A percentile compares a stretch with the other conserved stretches of the same genome.
Conservation (phyloP, 1,139 yeast species). For the Komagataea norvegica region DNA sequence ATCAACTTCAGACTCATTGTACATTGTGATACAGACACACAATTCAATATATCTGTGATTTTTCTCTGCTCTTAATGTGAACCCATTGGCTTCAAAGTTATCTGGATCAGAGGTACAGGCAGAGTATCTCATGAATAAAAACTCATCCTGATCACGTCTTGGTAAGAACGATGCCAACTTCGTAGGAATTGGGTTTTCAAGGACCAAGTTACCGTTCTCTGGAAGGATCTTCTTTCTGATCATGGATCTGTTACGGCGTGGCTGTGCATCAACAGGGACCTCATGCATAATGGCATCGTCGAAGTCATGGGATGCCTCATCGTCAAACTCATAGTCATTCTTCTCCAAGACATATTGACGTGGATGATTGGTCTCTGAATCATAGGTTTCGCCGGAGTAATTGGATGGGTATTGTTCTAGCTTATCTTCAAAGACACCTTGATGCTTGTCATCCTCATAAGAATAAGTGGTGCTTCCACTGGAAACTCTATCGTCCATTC, state of each 20-base stretch:
- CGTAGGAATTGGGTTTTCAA: slow-evolving; percentile 91
- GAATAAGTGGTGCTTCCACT: slow-evolving; percentile 23
- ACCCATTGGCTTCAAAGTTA: slow-evolving; percentile 73
- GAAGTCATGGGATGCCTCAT: slow-evolving; percentile 23
- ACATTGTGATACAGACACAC: slow-evolving; percentile 90
- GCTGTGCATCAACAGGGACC: slow-evolving; percentile 47
- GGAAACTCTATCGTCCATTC: slow-evolving; percentile 15
- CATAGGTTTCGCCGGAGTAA: slow-evolving; percentile 34
- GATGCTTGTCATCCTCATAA: slow-evolving; percentile 21
- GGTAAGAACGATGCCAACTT: slow-evolving; percentile 76
- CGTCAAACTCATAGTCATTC: slow-evolving; percentile 28
- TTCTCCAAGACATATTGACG: slow-evolving; percentile 15
- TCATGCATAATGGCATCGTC: slow-evolving; percentile 28
- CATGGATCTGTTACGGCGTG: slow-evolving; percentile 55
- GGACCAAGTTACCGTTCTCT: slow-evolving; percentile 72
- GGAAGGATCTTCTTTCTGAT: slow-evolving; percentile 60
- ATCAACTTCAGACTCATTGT: slow-evolving; percentile 85
- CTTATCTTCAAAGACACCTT: slow-evolving; percentile 15
- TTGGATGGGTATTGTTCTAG: slow-evolving; percentile 30
- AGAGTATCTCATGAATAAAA: slow-evolving; percentile 89
- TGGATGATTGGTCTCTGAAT: slow-evolving; percentile 25
- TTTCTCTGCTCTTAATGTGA: slow-evolving; percentile 77
- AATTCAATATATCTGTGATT: slow-evolving; percentile 86
- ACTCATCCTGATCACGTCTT: slow-evolving; percentile 84
- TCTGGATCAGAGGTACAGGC: slow-evolving; percentile 92